Percentiles rank a stretch among this genome's conserved stretches.
Conservation (phyloP, 306 rosid genomes). For the Citrullus colocynthis region DNA sequence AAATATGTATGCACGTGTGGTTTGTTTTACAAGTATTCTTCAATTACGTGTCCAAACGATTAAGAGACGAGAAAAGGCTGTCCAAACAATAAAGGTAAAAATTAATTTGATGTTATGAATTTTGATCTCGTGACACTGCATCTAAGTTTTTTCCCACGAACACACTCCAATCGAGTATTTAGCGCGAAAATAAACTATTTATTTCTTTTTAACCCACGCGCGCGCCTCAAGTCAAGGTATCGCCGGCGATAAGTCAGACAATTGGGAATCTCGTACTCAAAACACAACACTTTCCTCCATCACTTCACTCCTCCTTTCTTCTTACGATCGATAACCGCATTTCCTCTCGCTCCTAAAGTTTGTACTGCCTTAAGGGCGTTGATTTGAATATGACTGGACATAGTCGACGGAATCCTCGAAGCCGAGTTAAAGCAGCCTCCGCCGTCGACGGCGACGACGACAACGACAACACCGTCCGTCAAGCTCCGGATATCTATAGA, state of each 20-base stretch:
- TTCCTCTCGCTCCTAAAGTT: not conserved
- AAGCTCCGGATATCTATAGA: slow-evolving; percentile 7
- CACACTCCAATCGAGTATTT: not conserved
- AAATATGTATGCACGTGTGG: too few relatives aligned
- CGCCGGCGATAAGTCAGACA: not conserved
- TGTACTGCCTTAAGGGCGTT: not conserved
- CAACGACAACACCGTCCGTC: not conserved
- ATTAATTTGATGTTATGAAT: too few relatives aligned
- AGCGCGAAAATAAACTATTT: not conserved
- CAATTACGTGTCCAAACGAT: too few relatives aligned
- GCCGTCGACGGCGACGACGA: slow-evolving; percentile 1
- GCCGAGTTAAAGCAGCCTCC: slow-evolving; percentile 35
- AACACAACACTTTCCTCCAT: not conserved
- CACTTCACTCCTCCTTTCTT: not conserved
- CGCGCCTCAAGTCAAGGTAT: not conserved
- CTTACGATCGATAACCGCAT: not conserved
- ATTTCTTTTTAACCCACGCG: not conserved
- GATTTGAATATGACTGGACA: slow-evolving; percentile 37
- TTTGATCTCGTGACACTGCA: too few relatives aligned
- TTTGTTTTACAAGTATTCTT: too few relatives aligned
- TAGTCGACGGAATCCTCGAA: slow-evolving; percentile 38
- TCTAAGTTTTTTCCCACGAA: too few relatives aligned
- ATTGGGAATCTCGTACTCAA: not conserved
- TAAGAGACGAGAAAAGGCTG: too few relatives aligned
- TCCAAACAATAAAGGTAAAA: too few relatives aligned